phyloP scores from a whole-genome alignment of 2,329 filamentous ascomycete genomes.

The Botrytis fabae region DNA sequence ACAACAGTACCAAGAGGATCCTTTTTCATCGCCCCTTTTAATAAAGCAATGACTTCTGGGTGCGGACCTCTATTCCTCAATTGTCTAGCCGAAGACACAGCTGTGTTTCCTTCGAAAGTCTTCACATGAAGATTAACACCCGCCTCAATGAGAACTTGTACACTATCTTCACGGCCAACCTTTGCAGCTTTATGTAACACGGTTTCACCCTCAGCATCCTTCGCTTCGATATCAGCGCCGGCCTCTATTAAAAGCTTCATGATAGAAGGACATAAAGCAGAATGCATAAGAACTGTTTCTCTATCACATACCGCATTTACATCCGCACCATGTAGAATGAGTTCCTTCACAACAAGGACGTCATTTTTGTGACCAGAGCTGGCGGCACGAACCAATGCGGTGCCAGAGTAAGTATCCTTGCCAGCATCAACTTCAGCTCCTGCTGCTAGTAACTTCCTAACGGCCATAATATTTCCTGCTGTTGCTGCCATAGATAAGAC shows the following conservation, averaged over 20 bases:
- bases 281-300: neutral
- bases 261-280: neutral
- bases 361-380: neutral
- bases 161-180: constrained; percentile 3
- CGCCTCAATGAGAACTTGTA: neutral
- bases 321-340: neutral
- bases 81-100: neutral
- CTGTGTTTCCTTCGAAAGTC: neutral
- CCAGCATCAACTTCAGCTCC: constrained; percentile 12
- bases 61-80: neutral
- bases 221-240: neutral
- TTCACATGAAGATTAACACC: neutral
- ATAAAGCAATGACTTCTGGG: constrained; percentile 5
- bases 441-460: neutral
- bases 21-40: neutral
- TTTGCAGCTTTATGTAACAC: constrained; percentile 4
- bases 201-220: neutral
- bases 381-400: neutral
- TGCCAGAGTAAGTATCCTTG: neutral
- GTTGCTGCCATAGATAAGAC: neutral
- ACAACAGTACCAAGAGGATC: neutral
- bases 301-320: neutral
- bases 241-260: neutral
- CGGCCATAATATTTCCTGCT: neutral
- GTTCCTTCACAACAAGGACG: neutral